These are phyloP conservation scores for Pyricularia pennisetigena DNA, from an alignment of 2,329 filamentous ascomycete species.

Conservation along the genomic window DNA sequence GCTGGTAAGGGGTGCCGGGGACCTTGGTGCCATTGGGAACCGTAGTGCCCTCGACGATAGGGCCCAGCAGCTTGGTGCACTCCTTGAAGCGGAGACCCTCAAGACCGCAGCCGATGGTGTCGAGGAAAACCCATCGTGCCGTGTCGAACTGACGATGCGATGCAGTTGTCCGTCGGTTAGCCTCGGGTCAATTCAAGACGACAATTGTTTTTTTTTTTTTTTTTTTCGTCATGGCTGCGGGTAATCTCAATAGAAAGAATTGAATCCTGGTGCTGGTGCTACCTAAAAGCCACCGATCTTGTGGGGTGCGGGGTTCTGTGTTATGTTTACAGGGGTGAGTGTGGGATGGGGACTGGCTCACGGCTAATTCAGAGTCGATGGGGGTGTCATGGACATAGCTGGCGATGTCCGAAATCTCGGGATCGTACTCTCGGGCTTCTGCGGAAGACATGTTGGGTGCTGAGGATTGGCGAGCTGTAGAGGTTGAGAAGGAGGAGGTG, in stretches of 20 bases:
- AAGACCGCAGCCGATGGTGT: conserved; percentile 92
- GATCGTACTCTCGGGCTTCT: conserved; percentile 59
- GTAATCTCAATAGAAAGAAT: background rate
- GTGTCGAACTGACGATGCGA: conserved; percentile 65
- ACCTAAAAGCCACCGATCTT: background rate
- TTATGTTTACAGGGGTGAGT: background rate
- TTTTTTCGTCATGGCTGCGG: background rate
- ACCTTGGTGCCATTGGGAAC: conserved; percentile 91
- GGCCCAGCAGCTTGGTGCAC: conserved; percentile 89
- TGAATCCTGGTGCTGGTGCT: background rate
- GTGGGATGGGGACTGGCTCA: conserved; percentile 36
- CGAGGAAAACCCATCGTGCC: conserved; percentile 90
- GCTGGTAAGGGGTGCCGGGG: conserved; percentile 83
- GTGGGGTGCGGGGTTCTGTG: conserved; percentile 1
- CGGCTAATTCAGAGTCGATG: conserved; percentile 84
- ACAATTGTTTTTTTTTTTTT: conserved; percentile 5
- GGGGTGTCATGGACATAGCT: conserved; percentile 88
- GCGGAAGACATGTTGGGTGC: conserved; percentile 40
- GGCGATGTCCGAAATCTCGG: conserved; percentile 92
- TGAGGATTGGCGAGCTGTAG: conserved; percentile 17
- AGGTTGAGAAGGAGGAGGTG: conserved; percentile 3
- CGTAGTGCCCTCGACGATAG: conserved; percentile 78
- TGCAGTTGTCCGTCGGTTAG: conserved; percentile 10
- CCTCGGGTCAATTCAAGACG: conserved; percentile 6
- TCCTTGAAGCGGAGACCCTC: conserved; percentile 93